These are phyloP conservation scores for Candida vartiovaarae DNA, from an alignment of 805 yeast genomes.

Conservation along the genomic window DNA sequence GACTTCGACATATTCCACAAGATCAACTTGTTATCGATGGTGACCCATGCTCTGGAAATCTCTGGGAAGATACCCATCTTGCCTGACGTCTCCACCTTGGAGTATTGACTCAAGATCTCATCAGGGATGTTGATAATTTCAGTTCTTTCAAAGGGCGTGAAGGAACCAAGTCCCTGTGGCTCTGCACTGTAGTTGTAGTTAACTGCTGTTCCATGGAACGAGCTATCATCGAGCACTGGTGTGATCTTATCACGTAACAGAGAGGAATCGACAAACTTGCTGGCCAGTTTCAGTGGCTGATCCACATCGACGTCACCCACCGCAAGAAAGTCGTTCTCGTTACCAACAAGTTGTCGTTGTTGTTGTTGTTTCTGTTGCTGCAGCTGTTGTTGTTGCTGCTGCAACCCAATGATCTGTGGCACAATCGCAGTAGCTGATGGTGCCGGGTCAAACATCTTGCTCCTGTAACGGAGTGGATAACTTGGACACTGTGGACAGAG, in stretches of 20 bases:
- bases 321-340: conserved; percentile 26
- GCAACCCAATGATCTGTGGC: neutral
- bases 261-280: conserved; percentile 54
- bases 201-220: conserved; percentile 47
- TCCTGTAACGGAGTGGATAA: conserved; percentile 20
- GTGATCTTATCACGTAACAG: conserved; percentile 52
- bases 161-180: conserved; percentile 37
- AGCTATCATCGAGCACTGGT: conserved; percentile 43
- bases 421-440: conserved; percentile 3
- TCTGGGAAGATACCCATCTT: conserved; percentile 82
- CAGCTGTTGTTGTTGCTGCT: neutral
- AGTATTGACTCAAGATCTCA: conserved; percentile 65
- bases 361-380: conserved; percentile 7
- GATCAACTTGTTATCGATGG: conserved; percentile 70
- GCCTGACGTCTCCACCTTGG: conserved; percentile 55
- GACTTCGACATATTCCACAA: conserved; percentile 73
- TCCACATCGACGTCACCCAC: conserved; percentile 26
- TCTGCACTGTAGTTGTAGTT: conserved; percentile 61
- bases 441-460: conserved; percentile 12
- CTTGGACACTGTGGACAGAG: conserved; percentile 15
- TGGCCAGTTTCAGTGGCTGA: conserved; percentile 47
- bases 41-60: conserved; percentile 78
- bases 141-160: conserved; percentile 72
- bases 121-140: conserved; percentile 73
- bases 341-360: conserved; percentile 9